Conservation (phyloP, 2,329 filamentous ascomycete genomes). For the Claviceps lovelessii region DNA sequence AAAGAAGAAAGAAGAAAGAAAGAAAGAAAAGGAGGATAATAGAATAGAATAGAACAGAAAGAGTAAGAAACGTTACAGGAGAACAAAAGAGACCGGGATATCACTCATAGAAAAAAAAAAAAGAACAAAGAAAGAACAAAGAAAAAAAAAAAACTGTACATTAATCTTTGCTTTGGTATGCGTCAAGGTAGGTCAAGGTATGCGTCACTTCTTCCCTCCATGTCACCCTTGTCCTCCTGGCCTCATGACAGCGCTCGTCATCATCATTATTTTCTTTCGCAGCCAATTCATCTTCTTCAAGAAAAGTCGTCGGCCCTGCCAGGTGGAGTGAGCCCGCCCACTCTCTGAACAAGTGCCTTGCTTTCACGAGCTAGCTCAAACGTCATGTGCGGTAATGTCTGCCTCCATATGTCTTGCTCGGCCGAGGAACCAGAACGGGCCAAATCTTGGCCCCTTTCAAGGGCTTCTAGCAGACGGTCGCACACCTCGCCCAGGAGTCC, state of each 20-base stretch:
- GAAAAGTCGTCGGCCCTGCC: slow-evolving; percentile 32
- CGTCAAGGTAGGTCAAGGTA: too few species aligned
- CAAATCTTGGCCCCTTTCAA: slow-evolving; percentile 45
- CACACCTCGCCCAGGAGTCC: slow-evolving; percentile 48
- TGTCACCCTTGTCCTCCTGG: neutral
- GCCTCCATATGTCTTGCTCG: slow-evolving; percentile 42
- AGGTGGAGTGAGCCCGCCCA: slow-evolving; percentile 22
- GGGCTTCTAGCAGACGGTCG: slow-evolving; percentile 49
- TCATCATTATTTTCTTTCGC: slow-evolving; percentile 1
- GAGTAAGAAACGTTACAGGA: too few species aligned
- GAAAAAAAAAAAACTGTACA: neutral
- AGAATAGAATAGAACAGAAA: neutral
- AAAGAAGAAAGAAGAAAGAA: neutral
- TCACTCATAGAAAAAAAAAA: neutral
- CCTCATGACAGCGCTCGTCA: neutral
- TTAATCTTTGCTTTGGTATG: neutral
- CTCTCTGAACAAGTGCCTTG: slow-evolving; percentile 49
- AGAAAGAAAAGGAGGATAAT: neutral
- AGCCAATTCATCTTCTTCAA: slow-evolving; percentile 14
- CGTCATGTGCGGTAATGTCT: slow-evolving; percentile 66
- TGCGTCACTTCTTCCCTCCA: too few species aligned
- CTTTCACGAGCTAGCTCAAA: slow-evolving; percentile 73
- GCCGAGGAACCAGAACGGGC: slow-evolving; percentile 29
- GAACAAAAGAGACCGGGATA: neutral
- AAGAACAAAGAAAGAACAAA: neutral